Evolutionary conservation across 2,329 filamentous ascomycete species (phyloP), one percentile per base, ranked within the genome.

Genomic region (Elsinoe batatas): DNA sequence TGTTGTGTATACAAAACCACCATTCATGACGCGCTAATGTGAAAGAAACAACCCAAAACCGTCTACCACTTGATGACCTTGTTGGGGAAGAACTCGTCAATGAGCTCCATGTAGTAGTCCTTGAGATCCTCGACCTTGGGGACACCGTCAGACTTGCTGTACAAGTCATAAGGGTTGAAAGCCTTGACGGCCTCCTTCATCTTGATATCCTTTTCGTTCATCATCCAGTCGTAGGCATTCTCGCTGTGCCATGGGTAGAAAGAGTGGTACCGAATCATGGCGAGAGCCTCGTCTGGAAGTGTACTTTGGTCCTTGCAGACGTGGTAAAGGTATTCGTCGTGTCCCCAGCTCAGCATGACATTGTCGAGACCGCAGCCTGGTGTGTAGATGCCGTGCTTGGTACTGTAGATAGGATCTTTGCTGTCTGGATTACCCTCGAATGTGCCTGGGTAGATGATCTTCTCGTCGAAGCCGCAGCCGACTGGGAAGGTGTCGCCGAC

Each of bases 161-260:
- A 95, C 53, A 95, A 68, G 67, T 95, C 90, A 64, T 95, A 95
- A 0, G 89, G 88, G 69, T 95, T 95, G 72, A 95, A 95, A 0
- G 87, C 88, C 69, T 81, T 79, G 50, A 94, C 89, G 7, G 88
- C 88, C 66, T 81, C 80, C 63, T 94, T 74, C 84, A 94, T 90
- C 64, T 79, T 78, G 69, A 84, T 73, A 64, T 95, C 90, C 67
- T 90, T 85, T 58, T 85, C 82, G 68, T 85, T 79, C 89, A 95
- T 95, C 69, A 95, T 79, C 71, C 88, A 82, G 58, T 72, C 71
- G 72, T 95, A 95, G 5, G 87, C 89, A 55, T 84, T 85, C 69
- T 85, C 84, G 59, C 78, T 81, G 72, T 95, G 90, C 90, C 89
- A 95, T 13, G 90, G 85, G 72, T 95, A 95, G 73, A 95, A 95